Base-by-base conservation (phyloP, 164 flowering plant genomes). In the Cinnamomum micranthum region DNA sequence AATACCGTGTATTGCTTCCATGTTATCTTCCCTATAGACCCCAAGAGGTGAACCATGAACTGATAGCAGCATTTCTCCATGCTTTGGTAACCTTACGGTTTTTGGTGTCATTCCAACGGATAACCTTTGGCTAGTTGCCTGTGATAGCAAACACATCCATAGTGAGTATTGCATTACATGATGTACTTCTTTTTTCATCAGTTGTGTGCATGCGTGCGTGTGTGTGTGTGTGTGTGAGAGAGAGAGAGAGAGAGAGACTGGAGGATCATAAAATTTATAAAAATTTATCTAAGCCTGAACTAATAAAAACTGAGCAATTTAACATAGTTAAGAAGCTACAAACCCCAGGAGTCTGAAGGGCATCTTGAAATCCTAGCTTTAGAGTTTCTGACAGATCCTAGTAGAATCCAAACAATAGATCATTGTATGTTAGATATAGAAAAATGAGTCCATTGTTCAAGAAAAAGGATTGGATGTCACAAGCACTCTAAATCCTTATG, bases 1-100 rank as follows among this genome's bases (percentile, higher is more conserved):
- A 71, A 73, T 62, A 73, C 75, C 75, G 20, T 82, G 71, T 84
- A 92, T 92, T 14, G 90, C 91, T 81, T 88, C 97, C 98, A 94
- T 92, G 79, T 90, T 91, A 50, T 94, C 92, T 83, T 92, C 93
- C 83, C 86, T 87, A 82, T 81, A 94, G 68, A 92, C 91, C 20
- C 97, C 98, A 63, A 94, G 94, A 27, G 98, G 97, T 24, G 98
- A 94, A 51, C 98, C 98, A 74, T 72, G 90, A 31, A 90, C 91
- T 71, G 98, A 94, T 5, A 92, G 81, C 75, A 94, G 90, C 91
- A 92, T 90, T 82, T 94, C 96, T 19, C 97, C 98, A 80, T 73
- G 86, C 82, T 91, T 92, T n/a, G 98, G 98, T 63, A 84, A 73
- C 84, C 98, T 88, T 23, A 67, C 55, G 31, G 92, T 88, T 77